These are phyloP conservation scores for Ophiosphaerella narmari DNA, from an alignment of 2,329 filamentous ascomycete genomes.

Conservation along the genomic window DNA sequence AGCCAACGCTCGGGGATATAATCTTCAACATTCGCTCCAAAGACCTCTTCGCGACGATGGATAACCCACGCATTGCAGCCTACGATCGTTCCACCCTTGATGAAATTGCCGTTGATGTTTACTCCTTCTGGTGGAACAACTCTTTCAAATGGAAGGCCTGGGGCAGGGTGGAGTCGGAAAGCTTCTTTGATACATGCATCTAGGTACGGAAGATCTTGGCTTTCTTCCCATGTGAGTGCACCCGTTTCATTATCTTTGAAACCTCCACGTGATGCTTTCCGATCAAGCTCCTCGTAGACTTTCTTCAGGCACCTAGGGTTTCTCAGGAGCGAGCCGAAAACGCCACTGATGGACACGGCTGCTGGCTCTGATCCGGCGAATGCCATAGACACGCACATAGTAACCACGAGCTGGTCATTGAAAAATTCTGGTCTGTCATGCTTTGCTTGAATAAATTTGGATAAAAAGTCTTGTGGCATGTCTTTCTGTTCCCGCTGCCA, in stretches of 20 bases:
- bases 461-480: constrained; percentile 5
- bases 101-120: constrained; percentile 9
- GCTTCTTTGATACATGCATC: constrained; percentile 24
- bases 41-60: constrained; percentile 11
- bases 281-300: constrained; percentile 2
- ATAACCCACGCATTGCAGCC: constrained; percentile 12
- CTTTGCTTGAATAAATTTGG: constrained; percentile 4
- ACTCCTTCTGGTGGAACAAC: constrained; percentile 12
- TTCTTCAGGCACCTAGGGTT: constrained; percentile 1
- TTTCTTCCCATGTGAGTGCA: not conserved
- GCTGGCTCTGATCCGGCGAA: constrained; percentile 5
- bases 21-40: constrained; percentile 5
- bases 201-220: constrained; percentile 13
- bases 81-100: constrained; percentile 9
- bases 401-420: not conserved
- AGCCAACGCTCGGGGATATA: constrained; percentile 17
- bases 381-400: constrained; percentile 5
- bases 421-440: not conserved
- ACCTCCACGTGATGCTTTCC: not conserved
- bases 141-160: constrained; percentile 13
- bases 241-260: not conserved
- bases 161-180: constrained; percentile 17
- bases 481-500: constrained; percentile 2
- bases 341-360: constrained; percentile 1
- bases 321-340: constrained; percentile 4